Evolutionary conservation across 805 yeast genomes (phyloP).

Genomic region (Nakazawaea laoshanensis): DNA sequence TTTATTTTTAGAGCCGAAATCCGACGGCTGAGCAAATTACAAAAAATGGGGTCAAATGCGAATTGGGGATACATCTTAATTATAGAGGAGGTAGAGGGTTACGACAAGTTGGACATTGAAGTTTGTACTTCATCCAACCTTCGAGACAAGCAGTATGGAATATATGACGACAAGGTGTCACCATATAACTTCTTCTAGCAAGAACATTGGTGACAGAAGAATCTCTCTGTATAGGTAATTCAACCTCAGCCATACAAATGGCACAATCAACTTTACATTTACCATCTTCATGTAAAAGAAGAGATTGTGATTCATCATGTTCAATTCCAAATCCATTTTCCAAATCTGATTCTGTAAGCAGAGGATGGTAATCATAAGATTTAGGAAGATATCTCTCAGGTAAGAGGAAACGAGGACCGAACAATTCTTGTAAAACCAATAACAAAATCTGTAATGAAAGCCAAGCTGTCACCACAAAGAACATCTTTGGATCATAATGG

Average conservation of each 20-base stretch:
- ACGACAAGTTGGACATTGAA: slow-evolving; percentile 93
- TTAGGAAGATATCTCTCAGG: slow-evolving; percentile 71
- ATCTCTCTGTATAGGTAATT: slow-evolving; percentile 35
- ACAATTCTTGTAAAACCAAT: slow-evolving; percentile 51
- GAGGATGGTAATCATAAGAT: slow-evolving; percentile 77
- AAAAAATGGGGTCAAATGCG: too few species aligned
- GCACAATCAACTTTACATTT: slow-evolving; percentile 67
- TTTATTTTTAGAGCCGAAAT: too few species aligned
- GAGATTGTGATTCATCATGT: slow-evolving; percentile 21
- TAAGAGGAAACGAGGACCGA: slow-evolving; percentile 80
- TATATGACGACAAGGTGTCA: slow-evolving; percentile 86
- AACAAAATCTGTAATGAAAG: slow-evolving; percentile 47
- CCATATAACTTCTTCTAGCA: slow-evolving; percentile 49
- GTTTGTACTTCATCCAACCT: slow-evolving; percentile 86
- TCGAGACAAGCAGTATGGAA: slow-evolving; percentile 88
- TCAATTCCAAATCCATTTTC: slow-evolving; percentile 56
- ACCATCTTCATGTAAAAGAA: slow-evolving; percentile 23
- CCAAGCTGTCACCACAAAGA: slow-evolving; percentile 43
- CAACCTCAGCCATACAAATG: slow-evolving; percentile 80
- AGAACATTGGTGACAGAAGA: slow-evolving; percentile 15
- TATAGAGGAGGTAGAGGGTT: slow-evolving; percentile 75
- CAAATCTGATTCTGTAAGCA: slow-evolving; percentile 47
- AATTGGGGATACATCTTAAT: too few species aligned
- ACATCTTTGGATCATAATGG: slow-evolving; percentile 48
- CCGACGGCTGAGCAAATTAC: too few species aligned